These are phyloP conservation scores for Pyrrhoderma noxium DNA, from an alignment of 1,284 basidiomycete genomes.

Conservation along the genomic window DNA sequence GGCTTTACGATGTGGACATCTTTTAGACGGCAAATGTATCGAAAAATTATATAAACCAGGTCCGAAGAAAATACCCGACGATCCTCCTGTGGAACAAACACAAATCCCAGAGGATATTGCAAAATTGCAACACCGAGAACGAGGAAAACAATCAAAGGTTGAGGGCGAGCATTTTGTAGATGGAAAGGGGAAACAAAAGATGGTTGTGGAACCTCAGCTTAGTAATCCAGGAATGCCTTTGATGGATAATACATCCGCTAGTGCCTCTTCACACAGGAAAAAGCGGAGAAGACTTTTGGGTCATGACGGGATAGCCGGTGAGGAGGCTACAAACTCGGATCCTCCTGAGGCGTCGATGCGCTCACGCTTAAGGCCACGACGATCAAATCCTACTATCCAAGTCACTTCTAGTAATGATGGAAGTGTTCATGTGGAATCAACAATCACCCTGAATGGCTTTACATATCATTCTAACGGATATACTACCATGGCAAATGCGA, in stretches of 20 bases:
- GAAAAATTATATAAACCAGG: constrained; percentile 45
- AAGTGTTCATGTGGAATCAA: too few species aligned
- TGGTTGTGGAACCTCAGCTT: not conserved
- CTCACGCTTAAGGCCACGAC: constrained; percentile 46
- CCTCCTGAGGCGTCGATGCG: constrained; percentile 34
- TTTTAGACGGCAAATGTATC: constrained; percentile 69
- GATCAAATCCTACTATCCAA: not conserved
- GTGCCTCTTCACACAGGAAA: not conserved
- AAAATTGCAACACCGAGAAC: not conserved
- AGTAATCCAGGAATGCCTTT: not conserved
- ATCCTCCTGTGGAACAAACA: constrained; percentile 11
- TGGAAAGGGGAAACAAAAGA: not conserved
- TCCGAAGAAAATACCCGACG: constrained; percentile 15
- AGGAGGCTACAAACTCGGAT: not conserved
- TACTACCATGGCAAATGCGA: not conserved
- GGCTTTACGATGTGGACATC: constrained; percentile 66
- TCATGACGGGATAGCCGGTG: not conserved
- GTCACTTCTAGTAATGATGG: not conserved
- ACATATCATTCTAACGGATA: too few species aligned
- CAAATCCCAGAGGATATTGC: not conserved
- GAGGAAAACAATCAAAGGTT: not conserved
- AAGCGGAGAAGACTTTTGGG: not conserved
- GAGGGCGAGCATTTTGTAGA: not conserved
- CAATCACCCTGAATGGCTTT: too few species aligned
- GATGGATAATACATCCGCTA: not conserved